phyloP scores from a whole-genome alignment of 768 basidiomycete genomes.

The Hemileccinum rubropunctum region DNA sequence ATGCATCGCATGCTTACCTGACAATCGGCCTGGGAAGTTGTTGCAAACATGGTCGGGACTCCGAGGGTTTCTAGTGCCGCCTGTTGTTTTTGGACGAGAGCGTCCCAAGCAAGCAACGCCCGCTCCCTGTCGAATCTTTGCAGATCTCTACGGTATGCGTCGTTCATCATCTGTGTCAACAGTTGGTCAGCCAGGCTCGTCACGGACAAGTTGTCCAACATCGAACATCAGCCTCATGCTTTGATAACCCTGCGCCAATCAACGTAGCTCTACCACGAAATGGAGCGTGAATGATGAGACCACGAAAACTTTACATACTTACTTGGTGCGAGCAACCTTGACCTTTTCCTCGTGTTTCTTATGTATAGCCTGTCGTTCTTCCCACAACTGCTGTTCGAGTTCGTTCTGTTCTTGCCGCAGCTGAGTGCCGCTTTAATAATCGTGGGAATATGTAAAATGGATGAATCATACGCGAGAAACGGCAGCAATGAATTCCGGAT shows the following conservation, averaged over 20 bases:
- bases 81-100: slow-evolving; percentile 71
- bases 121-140: slow-evolving; percentile 67
- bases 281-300: slow-evolving; percentile 1
- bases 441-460: neutral
- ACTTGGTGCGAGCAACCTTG: slow-evolving; percentile 67
- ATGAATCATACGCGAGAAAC: slow-evolving; percentile 49
- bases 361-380: slow-evolving; percentile 61
- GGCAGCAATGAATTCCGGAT: slow-evolving; percentile 47
- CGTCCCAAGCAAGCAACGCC: slow-evolving; percentile 73
- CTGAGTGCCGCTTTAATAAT: slow-evolving; percentile 35
- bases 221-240: slow-evolving; percentile 52
- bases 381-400: slow-evolving; percentile 67
- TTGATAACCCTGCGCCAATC: slow-evolving; percentile 62
- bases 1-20: slow-evolving; percentile 45
- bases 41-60: slow-evolving; percentile 72
- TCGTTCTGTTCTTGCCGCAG: slow-evolving; percentile 69
- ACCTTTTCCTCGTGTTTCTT: slow-evolving; percentile 70
- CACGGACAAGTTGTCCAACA: slow-evolving; percentile 5
- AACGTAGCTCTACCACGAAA: slow-evolving; percentile 53
- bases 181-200: slow-evolving; percentile 11
- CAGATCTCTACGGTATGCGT: slow-evolving; percentile 63
- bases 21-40: slow-evolving; percentile 44
- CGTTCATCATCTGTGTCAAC: slow-evolving; percentile 57
- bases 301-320: slow-evolving; percentile 20
- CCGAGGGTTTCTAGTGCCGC: slow-evolving; percentile 51